A percentile compares a stretch with the other conserved stretches of the same genome.
Evolutionary conservation across 2,329 filamentous ascomycete genomes (phyloP).

Genomic region (Talaromyces sp.): DNA sequence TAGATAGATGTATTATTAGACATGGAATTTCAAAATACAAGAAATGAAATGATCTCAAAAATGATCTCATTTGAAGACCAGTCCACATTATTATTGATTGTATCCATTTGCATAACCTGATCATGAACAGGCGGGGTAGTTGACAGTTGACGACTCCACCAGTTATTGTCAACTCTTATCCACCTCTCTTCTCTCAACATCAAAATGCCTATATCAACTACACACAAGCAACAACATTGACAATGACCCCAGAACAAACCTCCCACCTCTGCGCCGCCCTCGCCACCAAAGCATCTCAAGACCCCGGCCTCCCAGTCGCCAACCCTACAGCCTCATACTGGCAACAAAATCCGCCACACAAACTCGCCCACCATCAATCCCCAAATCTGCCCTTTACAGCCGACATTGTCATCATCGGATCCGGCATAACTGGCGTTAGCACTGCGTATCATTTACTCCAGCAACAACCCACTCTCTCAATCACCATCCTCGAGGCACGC

Average conservation of each 20-base stretch:
- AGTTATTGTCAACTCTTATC: background rate
- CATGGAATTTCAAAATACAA: no score
- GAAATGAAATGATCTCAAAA: no score
- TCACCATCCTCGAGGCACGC: constrained; percentile 31
- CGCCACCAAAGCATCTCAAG: constrained; percentile 12
- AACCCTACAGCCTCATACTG: constrained; percentile 34
- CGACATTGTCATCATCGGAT: constrained; percentile 30
- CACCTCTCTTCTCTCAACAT: background rate
- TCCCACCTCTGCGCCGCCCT: constrained; percentile 10
- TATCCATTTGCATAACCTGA: background rate
- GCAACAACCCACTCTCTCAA: constrained; percentile 16
- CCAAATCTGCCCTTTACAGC: constrained; percentile 18
- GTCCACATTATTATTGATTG: no score
- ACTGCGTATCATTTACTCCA: constrained; percentile 27
- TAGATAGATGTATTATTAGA: no score
- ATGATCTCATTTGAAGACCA: no score
- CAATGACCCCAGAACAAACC: constrained; percentile 9
- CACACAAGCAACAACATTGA: background rate
- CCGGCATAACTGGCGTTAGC: constrained; percentile 30
- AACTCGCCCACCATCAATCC: constrained; percentile 25
- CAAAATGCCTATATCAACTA: no score
- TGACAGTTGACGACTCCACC: background rate
- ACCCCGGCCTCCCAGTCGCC: constrained; percentile 30
- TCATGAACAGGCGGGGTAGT: background rate
- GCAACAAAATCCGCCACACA: constrained; percentile 30